Percentiles rank a stretch among this genome's conserved stretches.
phyloP scores from a whole-genome alignment of 2,329 filamentous ascomycete genomes.

The Sordariomycetes sp. region DNA sequence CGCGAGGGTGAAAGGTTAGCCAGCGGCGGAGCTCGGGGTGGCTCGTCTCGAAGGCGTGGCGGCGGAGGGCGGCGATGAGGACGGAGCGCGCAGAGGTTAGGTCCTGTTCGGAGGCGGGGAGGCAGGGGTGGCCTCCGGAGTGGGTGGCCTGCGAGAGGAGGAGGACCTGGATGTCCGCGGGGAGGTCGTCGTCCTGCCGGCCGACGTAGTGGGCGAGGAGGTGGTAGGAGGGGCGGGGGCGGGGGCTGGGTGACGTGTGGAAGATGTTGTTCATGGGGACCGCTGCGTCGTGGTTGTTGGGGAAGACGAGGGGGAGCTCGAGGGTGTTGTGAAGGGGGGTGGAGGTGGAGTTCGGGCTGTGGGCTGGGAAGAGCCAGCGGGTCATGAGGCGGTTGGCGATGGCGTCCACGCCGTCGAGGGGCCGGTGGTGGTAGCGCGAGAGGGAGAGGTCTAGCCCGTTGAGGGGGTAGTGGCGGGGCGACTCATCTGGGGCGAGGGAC shows the following conservation, averaged over 20 bases:
- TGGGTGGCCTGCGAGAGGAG: background rate
- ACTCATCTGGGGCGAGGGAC: background rate
- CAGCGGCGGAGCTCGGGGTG: constrained; percentile 1
- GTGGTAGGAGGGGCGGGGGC: background rate
- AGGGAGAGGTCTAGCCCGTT: constrained; percentile 5
- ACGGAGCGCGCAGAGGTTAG: background rate
- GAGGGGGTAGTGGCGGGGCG: constrained; percentile 5
- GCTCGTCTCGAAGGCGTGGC: constrained; percentile 3
- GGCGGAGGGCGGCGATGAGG: background rate
- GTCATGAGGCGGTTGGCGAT: constrained; percentile 1
- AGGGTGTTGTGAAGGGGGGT: background rate
- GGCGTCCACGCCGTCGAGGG: background rate
- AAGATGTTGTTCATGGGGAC: background rate
- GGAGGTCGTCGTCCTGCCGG: background rate
- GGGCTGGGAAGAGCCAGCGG: background rate
- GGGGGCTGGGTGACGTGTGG: background rate
- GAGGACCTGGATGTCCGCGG: background rate
- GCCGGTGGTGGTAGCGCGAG: constrained; percentile 2
- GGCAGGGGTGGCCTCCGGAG: background rate
- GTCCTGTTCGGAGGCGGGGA: background rate
- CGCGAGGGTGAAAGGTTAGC: background rate
- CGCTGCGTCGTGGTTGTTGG: background rate
- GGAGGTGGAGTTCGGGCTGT: background rate
- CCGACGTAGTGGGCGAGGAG: background rate
- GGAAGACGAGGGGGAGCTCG: background rate